Conservation (phyloP, 2,329 filamentous ascomycete genomes). For the Trichoderma sp. region DNA sequence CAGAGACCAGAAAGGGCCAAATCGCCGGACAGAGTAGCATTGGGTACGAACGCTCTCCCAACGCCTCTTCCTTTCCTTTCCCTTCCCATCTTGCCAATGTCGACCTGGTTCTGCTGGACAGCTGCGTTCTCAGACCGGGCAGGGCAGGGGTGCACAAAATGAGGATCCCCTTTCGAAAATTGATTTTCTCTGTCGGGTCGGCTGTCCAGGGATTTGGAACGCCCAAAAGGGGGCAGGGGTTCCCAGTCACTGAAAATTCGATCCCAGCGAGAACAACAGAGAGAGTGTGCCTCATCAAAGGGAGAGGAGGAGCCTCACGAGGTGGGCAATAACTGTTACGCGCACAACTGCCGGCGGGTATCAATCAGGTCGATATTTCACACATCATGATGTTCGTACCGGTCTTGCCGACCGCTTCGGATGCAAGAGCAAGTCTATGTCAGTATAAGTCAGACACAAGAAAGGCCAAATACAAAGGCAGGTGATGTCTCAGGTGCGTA, state of each 20-base stretch:
- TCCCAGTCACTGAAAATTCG: slow-evolving; percentile 4
- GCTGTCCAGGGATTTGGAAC: slow-evolving; percentile 24
- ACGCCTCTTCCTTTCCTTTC: background rate
- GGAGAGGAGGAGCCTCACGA: background rate
- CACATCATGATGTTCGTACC: no score
- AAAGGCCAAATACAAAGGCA: background rate
- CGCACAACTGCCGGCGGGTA: no score
- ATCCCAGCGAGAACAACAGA: background rate
- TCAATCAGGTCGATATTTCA: background rate
- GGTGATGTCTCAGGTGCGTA: slow-evolving; percentile 5
- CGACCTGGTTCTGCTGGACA: background rate
- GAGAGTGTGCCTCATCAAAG: background rate
- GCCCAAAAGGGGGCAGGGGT: background rate
- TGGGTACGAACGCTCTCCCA: background rate
- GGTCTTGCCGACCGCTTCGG: background rate
- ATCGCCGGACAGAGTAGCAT: background rate
- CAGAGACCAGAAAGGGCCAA: no score
- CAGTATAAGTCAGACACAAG: background rate
- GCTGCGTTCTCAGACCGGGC: background rate
- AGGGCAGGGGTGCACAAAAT: slow-evolving; percentile 13
- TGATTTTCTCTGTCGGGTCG: slow-evolving; percentile 20
- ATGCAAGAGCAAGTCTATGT: background rate
- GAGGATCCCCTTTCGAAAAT: slow-evolving; percentile 13
- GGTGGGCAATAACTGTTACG: background rate
- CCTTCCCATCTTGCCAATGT: background rate